Evolutionary conservation across 768 basidiomycete genomes (phyloP).

Genomic region (Clitopilus passeckerianus): DNA sequence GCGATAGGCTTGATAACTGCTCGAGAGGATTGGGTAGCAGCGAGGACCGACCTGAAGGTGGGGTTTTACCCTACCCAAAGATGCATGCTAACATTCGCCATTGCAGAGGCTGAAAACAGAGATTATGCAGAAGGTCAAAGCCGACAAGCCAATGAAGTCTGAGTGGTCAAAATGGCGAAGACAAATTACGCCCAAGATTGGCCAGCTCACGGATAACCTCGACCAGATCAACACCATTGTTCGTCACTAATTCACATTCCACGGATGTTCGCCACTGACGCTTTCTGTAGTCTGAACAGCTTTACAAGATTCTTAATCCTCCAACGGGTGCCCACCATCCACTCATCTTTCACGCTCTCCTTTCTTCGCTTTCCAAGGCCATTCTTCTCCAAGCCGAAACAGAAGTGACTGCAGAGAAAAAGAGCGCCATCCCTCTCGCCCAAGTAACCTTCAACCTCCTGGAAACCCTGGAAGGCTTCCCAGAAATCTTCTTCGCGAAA

Average conservation of each 20-base stretch:
- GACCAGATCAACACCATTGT: conserved; percentile 62
- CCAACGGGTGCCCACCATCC: conserved; percentile 20
- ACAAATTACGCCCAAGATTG: conserved; percentile 81
- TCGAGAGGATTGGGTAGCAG: conserved; percentile 61
- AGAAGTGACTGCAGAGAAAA: conserved; percentile 86
- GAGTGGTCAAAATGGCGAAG: conserved; percentile 67
- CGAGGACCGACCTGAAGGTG: conserved; percentile 52
- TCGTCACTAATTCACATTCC: conserved; percentile 20
- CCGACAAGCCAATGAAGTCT: conserved; percentile 45
- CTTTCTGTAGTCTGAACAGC: conserved; percentile 29
- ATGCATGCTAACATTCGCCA: background rate
- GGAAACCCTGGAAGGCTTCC: conserved; percentile 50
- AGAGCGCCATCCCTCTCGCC: conserved; percentile 79
- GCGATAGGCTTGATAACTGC: conserved; percentile 48
- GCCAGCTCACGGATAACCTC: conserved; percentile 75
- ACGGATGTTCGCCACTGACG: background rate
- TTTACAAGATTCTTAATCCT: conserved; percentile 30
- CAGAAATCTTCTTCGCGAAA: conserved; percentile 76
- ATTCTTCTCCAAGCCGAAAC: conserved; percentile 91
- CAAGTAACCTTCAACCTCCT: conserved; percentile 71
- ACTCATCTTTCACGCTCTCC: conserved; percentile 65
- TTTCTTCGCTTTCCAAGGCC: conserved; percentile 85
- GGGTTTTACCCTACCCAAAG: conserved; percentile 8
- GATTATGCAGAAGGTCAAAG: conserved; percentile 62
- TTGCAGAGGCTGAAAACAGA: conserved; percentile 58